Evolutionary conservation across 805 yeast species (phyloP).

Genomic region (Torulaspora quercuum): DNA sequence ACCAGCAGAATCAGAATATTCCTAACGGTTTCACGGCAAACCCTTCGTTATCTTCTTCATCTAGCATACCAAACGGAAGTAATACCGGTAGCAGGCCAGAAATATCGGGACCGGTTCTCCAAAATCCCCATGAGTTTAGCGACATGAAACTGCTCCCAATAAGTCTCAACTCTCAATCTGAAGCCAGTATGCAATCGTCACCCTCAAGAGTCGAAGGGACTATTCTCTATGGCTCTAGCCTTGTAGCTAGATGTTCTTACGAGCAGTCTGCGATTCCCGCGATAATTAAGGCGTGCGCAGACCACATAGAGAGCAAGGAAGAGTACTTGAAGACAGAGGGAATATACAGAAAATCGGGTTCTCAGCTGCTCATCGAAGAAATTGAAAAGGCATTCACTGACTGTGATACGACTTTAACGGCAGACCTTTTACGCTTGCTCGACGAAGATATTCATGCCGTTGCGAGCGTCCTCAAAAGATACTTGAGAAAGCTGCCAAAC

Average conservation of each 20-base stretch:
- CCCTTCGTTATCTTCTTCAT: slow-evolving; percentile 10
- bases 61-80: slow-evolving; percentile 10
- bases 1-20: slow-evolving; percentile 3
- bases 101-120: slow-evolving; percentile 39
- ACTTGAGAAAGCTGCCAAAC: slow-evolving; percentile 76
- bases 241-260: slow-evolving; percentile 57
- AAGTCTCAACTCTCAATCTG: slow-evolving; percentile 10
- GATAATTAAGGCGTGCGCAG: slow-evolving; percentile 65
- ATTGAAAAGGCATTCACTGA: slow-evolving; percentile 31
- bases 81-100: slow-evolving; percentile 22
- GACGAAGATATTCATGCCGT: slow-evolving; percentile 79
- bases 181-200: slow-evolving; percentile 21
- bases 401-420: slow-evolving; percentile 39
- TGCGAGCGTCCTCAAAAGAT: slow-evolving; percentile 82
- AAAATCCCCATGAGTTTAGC: slow-evolving; percentile 38
- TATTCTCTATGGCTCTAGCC: slow-evolving; percentile 40
- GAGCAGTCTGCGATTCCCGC: slow-evolving; percentile 68
- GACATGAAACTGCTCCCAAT: slow-evolving; percentile 36
- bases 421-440: slow-evolving; percentile 38
- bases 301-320: slow-evolving; percentile 75
- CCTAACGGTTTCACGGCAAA: slow-evolving; percentile 2
- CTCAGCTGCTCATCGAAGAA: slow-evolving; percentile 49
- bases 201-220: slow-evolving; percentile 29
- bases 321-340: slow-evolving; percentile 65
- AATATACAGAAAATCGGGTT: slow-evolving; percentile 84